Base-by-base conservation (phyloP, 345 rosid genomes). In the Salix dunnii region DNA sequence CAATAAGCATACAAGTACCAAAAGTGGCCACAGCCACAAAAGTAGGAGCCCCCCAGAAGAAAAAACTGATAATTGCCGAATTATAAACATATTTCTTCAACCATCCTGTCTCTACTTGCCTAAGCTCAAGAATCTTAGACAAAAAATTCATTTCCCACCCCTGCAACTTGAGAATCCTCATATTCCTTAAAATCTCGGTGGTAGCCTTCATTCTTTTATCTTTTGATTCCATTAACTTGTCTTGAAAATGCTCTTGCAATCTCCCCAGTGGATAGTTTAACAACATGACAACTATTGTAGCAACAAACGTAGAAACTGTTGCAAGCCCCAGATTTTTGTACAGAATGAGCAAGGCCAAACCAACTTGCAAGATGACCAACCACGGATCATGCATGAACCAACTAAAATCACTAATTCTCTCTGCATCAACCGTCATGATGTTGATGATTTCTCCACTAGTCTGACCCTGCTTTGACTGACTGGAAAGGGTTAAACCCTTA, bases 61-160 rank as follows among this genome's bases (percentile, higher is more conserved):
- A 12, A 46, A 81, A 81, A 72, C 6, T 72, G 33, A 70, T 35
- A 23, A 78, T 33, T 35, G 76, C 73, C 0, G 68, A 21, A 78
- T 51, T 68, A 46, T 81, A 84, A 25, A 81, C 60, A 73, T 33
- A 81, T 61, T 81, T 84, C 58, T 73, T 84, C 78, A 84, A 53
- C 82, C 86, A 84, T 12, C 80, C 78, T 9, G 60, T 27, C 55
- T 84, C 86, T 13, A 51, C 55, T 28, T 75, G 10, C 63, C 86
- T 79, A 10, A 81, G 84, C 35, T 81, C 78, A 38, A 63, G 28
- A 69, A 81, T 76, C 75, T 81, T 84, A 6, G 82, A 78, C 73
- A 84, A 65, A 68, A 84, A 84, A 40, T 81, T 84, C 84, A 81
- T 81, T 72, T 84, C 86, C 86, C 86, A 84, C 21, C 76, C 86